Percentiles rank a stretch among this genome's conserved stretches.
phyloP scores from a whole-genome alignment of 176 grass and related monocot genomes.

The Cenchrus purpureus region DNA sequence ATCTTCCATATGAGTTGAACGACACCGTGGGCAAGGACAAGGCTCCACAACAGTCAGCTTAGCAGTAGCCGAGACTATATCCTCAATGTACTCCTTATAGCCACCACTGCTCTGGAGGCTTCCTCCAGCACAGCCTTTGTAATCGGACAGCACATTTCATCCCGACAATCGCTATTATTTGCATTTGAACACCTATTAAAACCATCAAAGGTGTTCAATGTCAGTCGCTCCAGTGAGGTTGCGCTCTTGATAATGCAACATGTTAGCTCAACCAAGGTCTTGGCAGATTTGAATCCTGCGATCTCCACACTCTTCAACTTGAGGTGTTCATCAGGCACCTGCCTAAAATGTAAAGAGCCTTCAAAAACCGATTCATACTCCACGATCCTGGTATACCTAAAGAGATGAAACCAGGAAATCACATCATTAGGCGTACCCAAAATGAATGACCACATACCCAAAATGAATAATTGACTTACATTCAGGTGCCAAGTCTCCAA shows the following conservation, averaged over 20 bases:
- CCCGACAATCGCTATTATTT: neutral
- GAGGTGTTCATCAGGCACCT: neutral
- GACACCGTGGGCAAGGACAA: neutral
- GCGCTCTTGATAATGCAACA: neutral
- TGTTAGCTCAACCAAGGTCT: slow-evolving; percentile 5
- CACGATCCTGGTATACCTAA: neutral
- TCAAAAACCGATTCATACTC: neutral
- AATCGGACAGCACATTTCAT: neutral
- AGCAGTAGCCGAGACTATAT: neutral
- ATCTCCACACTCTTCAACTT: neutral
- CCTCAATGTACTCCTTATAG: neutral
- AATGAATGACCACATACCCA: neutral
- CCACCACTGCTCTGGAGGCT: neutral
- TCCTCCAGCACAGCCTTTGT: neutral
- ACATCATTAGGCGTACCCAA: neutral
- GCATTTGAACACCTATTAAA: neutral
- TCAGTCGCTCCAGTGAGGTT: neutral
- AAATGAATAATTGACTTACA: neutral
- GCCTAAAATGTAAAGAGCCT: neutral
- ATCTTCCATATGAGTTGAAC: neutral
- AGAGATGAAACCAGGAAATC: neutral
- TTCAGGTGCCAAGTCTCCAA: neutral
- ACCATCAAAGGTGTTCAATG: neutral
- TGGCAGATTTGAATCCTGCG: neutral
- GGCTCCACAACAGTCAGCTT: neutral